Conservation (phyloP, 2,329 filamentous ascomycete species). For the Periconia sp. region DNA sequence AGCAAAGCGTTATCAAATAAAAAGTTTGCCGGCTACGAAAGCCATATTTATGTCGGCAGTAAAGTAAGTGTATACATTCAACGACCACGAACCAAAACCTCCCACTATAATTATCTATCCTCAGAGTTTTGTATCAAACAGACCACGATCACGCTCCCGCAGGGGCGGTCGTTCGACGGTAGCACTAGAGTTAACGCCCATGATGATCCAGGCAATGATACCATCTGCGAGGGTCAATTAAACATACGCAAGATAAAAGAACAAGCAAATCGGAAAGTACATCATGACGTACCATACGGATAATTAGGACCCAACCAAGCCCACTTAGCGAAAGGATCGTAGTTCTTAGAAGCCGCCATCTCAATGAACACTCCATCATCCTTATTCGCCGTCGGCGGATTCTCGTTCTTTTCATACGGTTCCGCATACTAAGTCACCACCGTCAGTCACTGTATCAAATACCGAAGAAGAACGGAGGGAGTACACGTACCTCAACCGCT, state of each 20-base stretch:
- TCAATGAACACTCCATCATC: constrained; percentile 16
- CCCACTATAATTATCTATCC: too few species aligned
- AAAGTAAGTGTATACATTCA: too few species aligned
- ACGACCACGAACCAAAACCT: too few species aligned
- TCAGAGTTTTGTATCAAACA: not conserved
- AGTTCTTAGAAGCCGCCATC: not conserved
- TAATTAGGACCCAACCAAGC: not conserved
- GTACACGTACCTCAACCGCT: constrained; percentile 30
- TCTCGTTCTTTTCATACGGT: constrained; percentile 13
- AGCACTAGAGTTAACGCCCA: constrained; percentile 8
- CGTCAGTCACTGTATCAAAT: not conserved
- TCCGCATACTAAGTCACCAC: not conserved
- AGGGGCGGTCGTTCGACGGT: constrained; percentile 4
- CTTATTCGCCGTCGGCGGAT: not conserved
- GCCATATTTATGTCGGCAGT: too few species aligned
- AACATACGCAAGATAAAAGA: not conserved
- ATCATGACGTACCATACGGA: not conserved
- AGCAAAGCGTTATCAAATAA: too few species aligned
- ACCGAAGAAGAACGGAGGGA: not conserved
- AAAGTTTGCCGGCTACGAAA: too few species aligned
- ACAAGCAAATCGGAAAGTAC: too few species aligned
- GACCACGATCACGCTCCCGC: constrained; percentile 1
- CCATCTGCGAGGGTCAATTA: constrained; percentile 7
- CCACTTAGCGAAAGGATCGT: constrained; percentile 12
- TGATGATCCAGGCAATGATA: constrained; percentile 12